phyloP scores from a whole-genome alignment of 768 basidiomycete genomes.

The Russula olivacea region DNA sequence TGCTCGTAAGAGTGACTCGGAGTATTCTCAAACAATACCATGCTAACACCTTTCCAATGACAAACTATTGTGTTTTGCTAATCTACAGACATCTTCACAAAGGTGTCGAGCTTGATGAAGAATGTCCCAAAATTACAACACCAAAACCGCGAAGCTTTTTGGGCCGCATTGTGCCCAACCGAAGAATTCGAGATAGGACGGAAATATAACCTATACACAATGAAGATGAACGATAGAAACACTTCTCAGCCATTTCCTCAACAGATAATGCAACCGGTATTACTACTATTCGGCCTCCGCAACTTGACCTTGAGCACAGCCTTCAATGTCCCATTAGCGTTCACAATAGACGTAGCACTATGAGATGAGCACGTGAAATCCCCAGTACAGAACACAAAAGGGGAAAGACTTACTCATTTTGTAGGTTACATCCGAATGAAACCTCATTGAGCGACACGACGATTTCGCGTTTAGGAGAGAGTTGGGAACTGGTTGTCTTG shows the following conservation, averaged over 20 bases:
- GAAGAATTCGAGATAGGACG: neutral
- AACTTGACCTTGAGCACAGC: slow-evolving; percentile 24
- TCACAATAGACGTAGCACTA: slow-evolving; percentile 17
- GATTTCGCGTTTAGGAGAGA: slow-evolving; percentile 9
- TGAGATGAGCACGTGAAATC: neutral
- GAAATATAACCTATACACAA: neutral
- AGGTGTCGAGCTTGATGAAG: neutral
- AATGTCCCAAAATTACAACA: no score
- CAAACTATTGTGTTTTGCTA: no score
- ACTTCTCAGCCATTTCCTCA: neutral
- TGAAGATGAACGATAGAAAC: neutral
- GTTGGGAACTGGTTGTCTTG: slow-evolving; percentile 5
- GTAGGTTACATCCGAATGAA: slow-evolving; percentile 1
- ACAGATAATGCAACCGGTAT: slow-evolving; percentile 24
- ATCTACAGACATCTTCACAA: neutral
- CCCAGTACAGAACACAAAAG: neutral
- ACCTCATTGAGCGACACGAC: slow-evolving; percentile 15
- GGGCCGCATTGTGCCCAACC: neutral
- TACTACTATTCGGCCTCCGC: neutral
- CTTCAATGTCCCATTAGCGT: slow-evolving; percentile 19
- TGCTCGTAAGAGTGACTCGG: no score
- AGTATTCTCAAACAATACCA: no score
- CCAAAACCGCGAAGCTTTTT: no score
- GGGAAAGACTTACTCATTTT: slow-evolving; percentile 16
- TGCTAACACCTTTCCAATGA: neutral